Conservation (phyloP, 1,139 yeast species). For the Suhomyces choctaworum region DNA sequence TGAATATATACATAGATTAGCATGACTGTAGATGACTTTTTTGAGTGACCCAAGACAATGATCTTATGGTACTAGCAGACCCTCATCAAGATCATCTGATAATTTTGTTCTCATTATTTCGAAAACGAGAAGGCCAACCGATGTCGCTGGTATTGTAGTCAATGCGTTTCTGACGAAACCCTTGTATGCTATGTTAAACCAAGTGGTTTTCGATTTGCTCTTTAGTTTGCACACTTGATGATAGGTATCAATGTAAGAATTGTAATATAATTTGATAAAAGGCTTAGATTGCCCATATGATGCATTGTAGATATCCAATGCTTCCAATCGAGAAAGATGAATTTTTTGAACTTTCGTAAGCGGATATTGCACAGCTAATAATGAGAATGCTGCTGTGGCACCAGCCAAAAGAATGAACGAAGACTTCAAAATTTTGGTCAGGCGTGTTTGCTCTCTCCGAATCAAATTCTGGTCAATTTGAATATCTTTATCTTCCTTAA, state of each 20-base stretch:
- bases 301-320: conserved; percentile 66
- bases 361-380: conserved; percentile 82
- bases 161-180: conserved; percentile 76
- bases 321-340: conserved; percentile 76
- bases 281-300: conserved; percentile 32
- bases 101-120: conserved; percentile 71
- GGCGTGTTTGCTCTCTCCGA: conserved; percentile 39
- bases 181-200: conserved; percentile 70
- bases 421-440: conserved; percentile 59
- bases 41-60: no score
- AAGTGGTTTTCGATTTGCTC: conserved; percentile 51
- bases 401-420: conserved; percentile 83
- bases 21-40: no score
- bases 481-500: conserved; percentile 19
- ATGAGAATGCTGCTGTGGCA: conserved; percentile 76
- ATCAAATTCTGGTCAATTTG: conserved; percentile 33
- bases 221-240: conserved; percentile 58
- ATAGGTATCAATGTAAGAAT: conserved; percentile 73
- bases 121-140: conserved; percentile 79
- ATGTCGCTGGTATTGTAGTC: conserved; percentile 82
- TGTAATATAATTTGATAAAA: conserved; percentile 55
- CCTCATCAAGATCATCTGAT: conserved; percentile 32
- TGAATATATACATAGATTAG: no score
- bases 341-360: conserved; percentile 75
- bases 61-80: conserved; percentile 6